Base-by-base conservation (phyloP, 2,329 filamentous ascomycete genomes). In the Trichoderma hamatum region DNA sequence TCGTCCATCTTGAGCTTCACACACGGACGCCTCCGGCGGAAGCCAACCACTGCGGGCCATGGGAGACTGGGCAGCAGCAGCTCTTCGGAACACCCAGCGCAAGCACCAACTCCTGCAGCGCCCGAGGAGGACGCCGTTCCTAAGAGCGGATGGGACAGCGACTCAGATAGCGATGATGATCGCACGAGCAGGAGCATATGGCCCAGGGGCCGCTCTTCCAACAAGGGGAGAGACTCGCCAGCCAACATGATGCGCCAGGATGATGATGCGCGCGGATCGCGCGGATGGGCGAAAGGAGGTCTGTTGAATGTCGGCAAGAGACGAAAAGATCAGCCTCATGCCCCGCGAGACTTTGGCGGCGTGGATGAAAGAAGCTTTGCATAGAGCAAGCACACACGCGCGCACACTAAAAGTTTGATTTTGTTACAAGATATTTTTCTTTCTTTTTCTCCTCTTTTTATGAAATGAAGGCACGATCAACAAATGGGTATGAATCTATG, bases 301-400 rank as follows among this genome's bases (percentile, higher is more conserved):
- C 52, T 78, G 19, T 51, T 78, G 55, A 67, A 71, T 14, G 75
- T 71, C 28, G 74, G 75, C 5, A 72, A 72, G 21, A 75, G 75
- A 36, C 67, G 73, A 51, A 74, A 75, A 19, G 80, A 82, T 63
- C 76, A 75, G 71, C 74, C 78, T 69, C 74, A 79, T 26, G 76
- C 78, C 39, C 76, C 77, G 28, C 70, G 76, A 51, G 78, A 77
- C 26, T 82, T 82, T 63, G 76, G 75, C 63, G 74, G 80, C 67
- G 71, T 82, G 36, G 26, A 30, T 28, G 58, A 58, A 24, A 54
- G 58, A n/a, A 74, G 74, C n/a, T 76, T 77, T 39, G 49, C 36
- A 14, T 55, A 56, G 46, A 46, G 21, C 21, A 30, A 54, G 46
- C 9, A 11, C n/a, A 14, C 3, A n/a, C 34, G 52, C 34, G 21